Base-by-base conservation (phyloP, 2,329 filamentous ascomycete species). In the Penicillium sp. region DNA sequence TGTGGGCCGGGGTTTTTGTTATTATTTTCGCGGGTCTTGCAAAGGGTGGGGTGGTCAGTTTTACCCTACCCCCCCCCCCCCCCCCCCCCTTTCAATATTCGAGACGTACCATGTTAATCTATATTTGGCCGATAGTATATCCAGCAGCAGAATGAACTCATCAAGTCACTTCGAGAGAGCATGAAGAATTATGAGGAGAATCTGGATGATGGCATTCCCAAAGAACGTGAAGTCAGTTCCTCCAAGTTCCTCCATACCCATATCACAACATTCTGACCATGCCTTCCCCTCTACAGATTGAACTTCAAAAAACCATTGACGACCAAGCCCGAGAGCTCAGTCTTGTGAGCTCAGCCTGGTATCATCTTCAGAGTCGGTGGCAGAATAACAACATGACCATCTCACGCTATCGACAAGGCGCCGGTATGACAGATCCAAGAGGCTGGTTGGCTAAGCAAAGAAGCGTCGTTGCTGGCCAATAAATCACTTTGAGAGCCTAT, bases 271-370 rank as follows among this genome's bases (percentile, higher is more conserved):
- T 60, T 47, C 64, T 68, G 26, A 71, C 55, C 47, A 39, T 27
- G 14, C 13, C 16, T 24, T 42, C n/a, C n/a, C 19, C 19, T 19
- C 63, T 37, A 19, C 19, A 78, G 76, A 60, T 71, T 56, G 74
- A 77, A 64, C 71, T 78, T 21, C 73, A 77, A 59, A 71, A 70
- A 54, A 70, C 70, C 43, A 76, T 78, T 53, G 71, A 76, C 27
- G 68, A 70, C 50, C 74, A 76, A 65, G 68, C 73, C 27, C 75
- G 77, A 33, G 78, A 80, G 61, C 71, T 80, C 27, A 68, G 69
- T 42, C 74, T 80, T 43, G 75, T 80, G 52, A 75, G 73, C 55
- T 79, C 77, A 7, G 77, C 78, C 10, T 80, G 78, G 78, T 79
- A 78, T 59, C 74, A 80, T 50, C 71, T 79, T 46, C 77, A 79